phyloP scores from a whole-genome alignment of 2,329 filamentous ascomycete species.

The Stemphylium beticola region DNA sequence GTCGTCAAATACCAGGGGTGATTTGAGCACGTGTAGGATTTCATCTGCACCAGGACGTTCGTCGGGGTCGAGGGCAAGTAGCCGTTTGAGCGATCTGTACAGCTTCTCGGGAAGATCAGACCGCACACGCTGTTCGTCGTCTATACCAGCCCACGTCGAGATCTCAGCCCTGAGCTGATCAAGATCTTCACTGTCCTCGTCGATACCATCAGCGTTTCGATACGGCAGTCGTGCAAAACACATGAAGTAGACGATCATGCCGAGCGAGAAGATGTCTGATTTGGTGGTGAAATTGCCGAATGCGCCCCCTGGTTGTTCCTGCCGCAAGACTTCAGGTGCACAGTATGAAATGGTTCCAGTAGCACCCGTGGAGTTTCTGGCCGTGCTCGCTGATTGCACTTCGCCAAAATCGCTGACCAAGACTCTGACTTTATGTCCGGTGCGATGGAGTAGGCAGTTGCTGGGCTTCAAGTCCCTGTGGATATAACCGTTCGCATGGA shows the following conservation, averaged over 20 bases:
- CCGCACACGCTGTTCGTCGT: constrained; percentile 74
- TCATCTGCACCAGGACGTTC: constrained; percentile 85
- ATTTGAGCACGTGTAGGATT: constrained; percentile 78
- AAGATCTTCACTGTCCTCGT: constrained; percentile 92
- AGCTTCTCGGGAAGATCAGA: constrained; percentile 85
- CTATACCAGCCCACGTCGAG: constrained; percentile 83
- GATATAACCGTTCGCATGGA: constrained; percentile 91
- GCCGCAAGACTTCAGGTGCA: constrained; percentile 86
- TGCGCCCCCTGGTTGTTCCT: constrained; percentile 66
- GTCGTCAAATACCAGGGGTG: constrained; percentile 61
- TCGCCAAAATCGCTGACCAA: constrained; percentile 98
- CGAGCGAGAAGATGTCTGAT: constrained; percentile 96
- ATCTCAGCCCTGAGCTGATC: constrained; percentile 87
- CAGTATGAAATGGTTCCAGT: constrained; percentile 98
- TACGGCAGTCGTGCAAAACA: constrained; percentile 93
- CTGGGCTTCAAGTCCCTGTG: constrained; percentile 95
- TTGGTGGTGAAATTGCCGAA: constrained; percentile 96
- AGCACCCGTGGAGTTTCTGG: constrained; percentile 86
- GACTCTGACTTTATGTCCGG: constrained; percentile 73
- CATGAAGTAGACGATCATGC: constrained; percentile 98
- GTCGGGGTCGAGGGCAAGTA: constrained; percentile 77
- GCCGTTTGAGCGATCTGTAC: constrained; percentile 80
- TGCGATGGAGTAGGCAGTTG: constrained; percentile 87
- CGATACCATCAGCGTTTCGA: constrained; percentile 77
- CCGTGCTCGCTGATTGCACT: constrained; percentile 82